Evolutionary conservation across 2,329 filamentous ascomycete genomes (phyloP).

Genomic region (Apiospora rasikravindrae): DNA sequence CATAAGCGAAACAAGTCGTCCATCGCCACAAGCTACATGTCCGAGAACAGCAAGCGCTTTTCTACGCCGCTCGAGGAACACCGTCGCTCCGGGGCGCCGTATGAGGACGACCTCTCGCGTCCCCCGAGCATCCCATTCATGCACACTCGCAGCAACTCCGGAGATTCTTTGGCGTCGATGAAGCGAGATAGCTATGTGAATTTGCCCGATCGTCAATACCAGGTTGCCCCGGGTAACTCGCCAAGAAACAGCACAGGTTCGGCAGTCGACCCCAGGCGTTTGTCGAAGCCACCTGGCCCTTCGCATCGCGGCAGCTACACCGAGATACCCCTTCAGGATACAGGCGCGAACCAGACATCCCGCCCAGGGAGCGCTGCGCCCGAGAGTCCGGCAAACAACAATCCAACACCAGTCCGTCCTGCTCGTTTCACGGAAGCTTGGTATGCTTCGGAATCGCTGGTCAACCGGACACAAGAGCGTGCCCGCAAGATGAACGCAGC

Average conservation of each 20-base stretch:
- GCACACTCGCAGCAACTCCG: slow-evolving; percentile 73
- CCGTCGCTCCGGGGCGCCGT: slow-evolving; percentile 49
- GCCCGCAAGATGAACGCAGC: slow-evolving; percentile 48
- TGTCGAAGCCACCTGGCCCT: slow-evolving; percentile 44
- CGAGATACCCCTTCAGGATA: slow-evolving; percentile 54
- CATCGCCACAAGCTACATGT: slow-evolving; percentile 51
- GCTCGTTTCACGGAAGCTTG: slow-evolving; percentile 60
- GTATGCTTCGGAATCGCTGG: slow-evolving; percentile 59
- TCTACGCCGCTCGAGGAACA: slow-evolving; percentile 50
- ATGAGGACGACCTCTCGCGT: slow-evolving; percentile 49
- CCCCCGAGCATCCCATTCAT: slow-evolving; percentile 75
- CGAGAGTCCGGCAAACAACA: slow-evolving; percentile 22
- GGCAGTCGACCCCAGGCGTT: slow-evolving; percentile 52
- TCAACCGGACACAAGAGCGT: slow-evolving; percentile 60
- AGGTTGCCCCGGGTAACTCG: slow-evolving; percentile 50
- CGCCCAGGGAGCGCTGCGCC: not conserved
- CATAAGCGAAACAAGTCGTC: slow-evolving; percentile 79
- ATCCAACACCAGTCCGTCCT: slow-evolving; percentile 42
- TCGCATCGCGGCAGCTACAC: slow-evolving; percentile 52
- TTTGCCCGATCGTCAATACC: slow-evolving; percentile 61
- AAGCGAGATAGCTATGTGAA: slow-evolving; percentile 59
- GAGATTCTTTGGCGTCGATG: slow-evolving; percentile 58
- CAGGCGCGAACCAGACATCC: slow-evolving; percentile 27
- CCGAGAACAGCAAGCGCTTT: slow-evolving; percentile 59
- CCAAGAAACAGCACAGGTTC: slow-evolving; percentile 47